Evolutionary conservation across 1,139 yeast species (phyloP), one percentile per base, ranked within the genome.

Genomic region (Zygosaccharomyces sapae): DNA sequence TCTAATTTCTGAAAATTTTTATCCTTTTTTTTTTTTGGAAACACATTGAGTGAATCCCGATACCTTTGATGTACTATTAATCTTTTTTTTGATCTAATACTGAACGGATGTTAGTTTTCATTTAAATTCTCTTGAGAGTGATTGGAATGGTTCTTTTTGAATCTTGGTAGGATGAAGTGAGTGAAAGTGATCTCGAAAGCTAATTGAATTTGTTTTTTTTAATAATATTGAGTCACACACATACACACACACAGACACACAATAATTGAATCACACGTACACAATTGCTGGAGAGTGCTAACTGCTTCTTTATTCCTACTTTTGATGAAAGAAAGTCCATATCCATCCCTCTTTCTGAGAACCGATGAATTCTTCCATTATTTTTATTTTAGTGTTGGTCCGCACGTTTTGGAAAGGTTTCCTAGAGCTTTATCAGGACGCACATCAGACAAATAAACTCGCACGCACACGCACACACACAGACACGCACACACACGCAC

Each of bases 21-120:
- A n/a, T n/a, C 41, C 75, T 48, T 50, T 46, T 49, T 47, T 50
- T 44, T 38, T n/a, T 36, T 36, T 36, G 37, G 41, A n/a, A n/a
- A n/a, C n/a, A n/a, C n/a, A n/a, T 46, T 38, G 39, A 29, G 34
- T 31, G 18, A 42, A n/a, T 13, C 48, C 35, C 33, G 34, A 27
- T 39, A 30, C 33, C 35, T 37, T 37, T 37, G 25, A 22, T 37
- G 40, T 37, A 37, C 22, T 37, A 37, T 37, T 37, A 37, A 37
- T 30, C 16, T 25, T 24, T 13, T 38, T n/a, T 36, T 36, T 36
- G 37, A 33, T 13, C 20, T 27, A 27, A 27, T 27, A 27, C 9
- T 27, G 30, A n/a, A n/a, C n/a, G n/a, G n/a, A n/a, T 27, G 5
- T 27, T 27, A 12, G 30, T 27, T 27, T 27, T 27, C 30, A 5